Evolutionary conservation across 805 yeast species (phyloP).

Genomic region (Dipodascus geniculatus): DNA sequence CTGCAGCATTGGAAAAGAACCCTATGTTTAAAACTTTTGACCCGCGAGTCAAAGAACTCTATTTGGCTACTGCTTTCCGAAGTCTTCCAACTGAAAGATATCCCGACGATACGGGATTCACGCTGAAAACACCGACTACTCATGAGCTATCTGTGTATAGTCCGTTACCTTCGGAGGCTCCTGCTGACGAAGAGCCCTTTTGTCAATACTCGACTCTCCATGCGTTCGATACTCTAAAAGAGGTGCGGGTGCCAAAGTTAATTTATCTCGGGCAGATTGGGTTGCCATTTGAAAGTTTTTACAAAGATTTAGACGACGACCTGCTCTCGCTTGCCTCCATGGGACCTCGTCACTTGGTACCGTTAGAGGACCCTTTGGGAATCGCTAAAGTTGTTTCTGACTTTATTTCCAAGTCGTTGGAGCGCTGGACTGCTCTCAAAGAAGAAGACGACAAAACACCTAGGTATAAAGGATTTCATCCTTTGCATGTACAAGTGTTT

Average conservation of each 20-base stretch:
- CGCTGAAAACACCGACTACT: conserved; percentile 11
- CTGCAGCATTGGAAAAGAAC: conserved; percentile 3
- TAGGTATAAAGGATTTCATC: background rate
- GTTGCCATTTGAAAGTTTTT: background rate
- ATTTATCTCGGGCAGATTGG: background rate
- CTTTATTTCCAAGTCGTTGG: background rate
- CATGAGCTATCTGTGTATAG: conserved; percentile 11
- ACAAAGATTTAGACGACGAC: background rate
- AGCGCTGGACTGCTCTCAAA: background rate
- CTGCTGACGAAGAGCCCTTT: background rate
- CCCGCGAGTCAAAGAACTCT: conserved; percentile 10
- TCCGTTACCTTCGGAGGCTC: conserved; percentile 3
- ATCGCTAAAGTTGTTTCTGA: background rate
- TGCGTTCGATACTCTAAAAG: background rate
- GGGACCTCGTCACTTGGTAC: background rate
- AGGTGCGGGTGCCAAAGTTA: background rate
- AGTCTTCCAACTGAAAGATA: conserved; percentile 8
- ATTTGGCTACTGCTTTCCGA: conserved; percentile 10
- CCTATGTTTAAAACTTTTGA: conserved; percentile 9
- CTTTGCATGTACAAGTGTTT: background rate
- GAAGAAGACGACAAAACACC: background rate
- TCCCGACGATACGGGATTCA: conserved; percentile 10
- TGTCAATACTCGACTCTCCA: background rate
- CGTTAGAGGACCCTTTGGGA: background rate
- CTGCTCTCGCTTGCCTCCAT: background rate